Evolutionary conservation across 345 rosid species (phyloP).

Genomic region (Rhodamnia argentea): DNA sequence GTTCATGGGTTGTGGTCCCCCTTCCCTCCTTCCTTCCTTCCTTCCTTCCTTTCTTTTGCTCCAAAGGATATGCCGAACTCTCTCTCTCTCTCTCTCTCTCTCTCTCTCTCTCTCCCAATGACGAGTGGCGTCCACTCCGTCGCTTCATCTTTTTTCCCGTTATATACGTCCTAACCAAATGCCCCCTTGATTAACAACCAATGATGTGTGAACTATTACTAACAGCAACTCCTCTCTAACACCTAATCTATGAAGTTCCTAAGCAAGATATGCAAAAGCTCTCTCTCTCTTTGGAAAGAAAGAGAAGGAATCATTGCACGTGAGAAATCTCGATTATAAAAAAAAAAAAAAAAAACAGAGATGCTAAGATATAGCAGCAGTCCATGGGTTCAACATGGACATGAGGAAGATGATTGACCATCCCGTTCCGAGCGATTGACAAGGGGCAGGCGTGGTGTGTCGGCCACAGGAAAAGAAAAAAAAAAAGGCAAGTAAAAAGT

Average conservation of each 20-base stretch:
- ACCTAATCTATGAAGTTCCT: neutral
- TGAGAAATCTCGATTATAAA: no score
- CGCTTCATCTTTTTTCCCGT: neutral
- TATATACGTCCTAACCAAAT: neutral
- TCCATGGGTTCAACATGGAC: neutral
- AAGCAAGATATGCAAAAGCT: neutral
- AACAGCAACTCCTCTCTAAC: neutral
- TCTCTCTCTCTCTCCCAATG: neutral
- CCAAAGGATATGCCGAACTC: neutral
- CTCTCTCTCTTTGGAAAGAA: neutral
- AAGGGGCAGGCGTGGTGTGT: neutral
- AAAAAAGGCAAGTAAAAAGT: neutral
- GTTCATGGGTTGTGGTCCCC: neutral
- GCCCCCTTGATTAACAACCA: neutral
- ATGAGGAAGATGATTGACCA: neutral
- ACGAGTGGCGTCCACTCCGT: neutral
- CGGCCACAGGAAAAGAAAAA: neutral
- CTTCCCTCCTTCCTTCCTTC: no score
- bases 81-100: neutral
- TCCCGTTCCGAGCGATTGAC: neutral
- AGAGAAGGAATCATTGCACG: no score
- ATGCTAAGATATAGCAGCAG: neutral
- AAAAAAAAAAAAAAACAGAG: neutral
- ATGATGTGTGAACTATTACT: neutral
- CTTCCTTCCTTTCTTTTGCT: neutral